Evolutionary conservation across 768 basidiomycete genomes (phyloP), one percentile per base, ranked within the genome.

Genomic region (Suillus tomentosus): DNA sequence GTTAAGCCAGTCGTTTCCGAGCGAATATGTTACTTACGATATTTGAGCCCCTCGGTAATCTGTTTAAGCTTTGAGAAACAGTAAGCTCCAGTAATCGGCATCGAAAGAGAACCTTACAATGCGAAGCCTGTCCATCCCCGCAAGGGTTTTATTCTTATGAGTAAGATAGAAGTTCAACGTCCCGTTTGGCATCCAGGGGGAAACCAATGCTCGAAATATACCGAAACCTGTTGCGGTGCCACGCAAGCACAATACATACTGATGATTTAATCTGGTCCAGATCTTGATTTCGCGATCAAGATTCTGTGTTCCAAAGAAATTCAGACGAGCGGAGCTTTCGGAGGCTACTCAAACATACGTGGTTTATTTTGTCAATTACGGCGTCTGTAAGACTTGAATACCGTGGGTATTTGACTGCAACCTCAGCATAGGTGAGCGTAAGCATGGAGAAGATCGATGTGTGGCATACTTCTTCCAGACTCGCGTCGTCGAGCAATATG

Each of bases 181-280:
- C 11, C 76, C 77, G 5, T 74, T 71, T 8, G 69, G 62, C 79
- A 80, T 79, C 79, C 79, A 80, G 34, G 73, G 79, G 4, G 79
- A 82, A 48, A 81, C 73, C 22, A 82, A 69, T 19, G 70, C 68
- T 22, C 62, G 42, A 43, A 61, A 67, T 3, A 61, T 67, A 19
- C 72, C 69, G 45, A 67, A 73, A 50, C 69, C 72, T 22, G 60
- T 67, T 17, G 64, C 54, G 2, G 66, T 54, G 14, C 72, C 70
- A 47, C 48, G 58, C 37, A 72, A 61, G 5, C 67, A 60, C 7
- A 73, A 48, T 27, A 73, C 62, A 55, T 72, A 72, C 22, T 31
- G 48, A 54, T 73, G 66, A 2, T 62, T 5, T 27, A 73, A 64
- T 31, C 27, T 14, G 27, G 51, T 59, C 72, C 72, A 73, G n/a